Conservation (phyloP, 2,329 filamentous ascomycete genomes). For the Trichophyton benhamiae region DNA sequence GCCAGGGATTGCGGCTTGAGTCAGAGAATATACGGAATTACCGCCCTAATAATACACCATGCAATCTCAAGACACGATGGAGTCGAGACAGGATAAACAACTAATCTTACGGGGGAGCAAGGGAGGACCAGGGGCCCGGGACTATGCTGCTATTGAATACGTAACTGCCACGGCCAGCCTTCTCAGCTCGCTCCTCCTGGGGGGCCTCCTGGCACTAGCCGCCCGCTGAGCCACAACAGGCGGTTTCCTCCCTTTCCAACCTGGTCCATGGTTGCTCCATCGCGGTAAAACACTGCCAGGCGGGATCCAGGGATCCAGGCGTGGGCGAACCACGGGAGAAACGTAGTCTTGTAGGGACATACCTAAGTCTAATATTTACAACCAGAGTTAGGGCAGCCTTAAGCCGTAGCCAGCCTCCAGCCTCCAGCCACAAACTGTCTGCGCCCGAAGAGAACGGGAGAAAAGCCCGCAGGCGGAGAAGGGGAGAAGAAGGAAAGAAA, state of each 20-base stretch:
- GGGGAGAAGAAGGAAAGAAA: background rate
- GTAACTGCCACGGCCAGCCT: background rate
- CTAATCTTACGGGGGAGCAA: background rate
- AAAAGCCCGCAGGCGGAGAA: background rate
- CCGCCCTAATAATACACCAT: background rate
- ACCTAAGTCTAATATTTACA: background rate
- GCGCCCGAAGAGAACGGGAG: background rate
- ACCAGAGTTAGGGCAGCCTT: background rate
- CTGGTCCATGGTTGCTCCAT: background rate
- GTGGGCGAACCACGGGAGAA: background rate
- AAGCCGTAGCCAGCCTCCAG: background rate
- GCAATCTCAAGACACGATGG: background rate
- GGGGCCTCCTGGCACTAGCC: background rate
- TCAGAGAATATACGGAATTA: background rate
- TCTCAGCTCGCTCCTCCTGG: background rate
- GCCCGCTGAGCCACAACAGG: background rate
- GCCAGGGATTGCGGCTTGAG: background rate
- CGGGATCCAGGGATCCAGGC: background rate
- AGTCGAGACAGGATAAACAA: background rate
- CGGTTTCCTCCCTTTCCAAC: background rate
- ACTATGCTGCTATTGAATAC: background rate
- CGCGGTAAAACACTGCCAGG: background rate
- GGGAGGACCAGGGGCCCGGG: background rate
- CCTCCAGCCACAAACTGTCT: background rate
- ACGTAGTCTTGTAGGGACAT: background rate